Conservation (phyloP, 2,329 filamentous ascomycete species). For the Pseudogymnoascus pannorum region DNA sequence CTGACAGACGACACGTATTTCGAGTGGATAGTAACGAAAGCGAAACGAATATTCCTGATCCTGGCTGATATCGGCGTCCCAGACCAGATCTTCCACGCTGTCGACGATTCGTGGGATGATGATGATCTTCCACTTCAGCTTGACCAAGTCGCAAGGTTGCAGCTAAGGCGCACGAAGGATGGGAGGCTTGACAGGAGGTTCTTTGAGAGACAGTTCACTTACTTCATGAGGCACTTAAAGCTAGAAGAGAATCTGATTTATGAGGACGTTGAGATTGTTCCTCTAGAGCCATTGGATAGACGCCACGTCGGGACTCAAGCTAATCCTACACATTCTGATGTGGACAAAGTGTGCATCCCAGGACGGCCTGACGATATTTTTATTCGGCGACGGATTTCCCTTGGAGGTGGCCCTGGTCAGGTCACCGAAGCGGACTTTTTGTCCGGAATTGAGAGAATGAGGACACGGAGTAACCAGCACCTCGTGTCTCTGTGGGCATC, state of each 20-base stretch:
- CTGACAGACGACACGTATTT: slow-evolving; percentile 68
- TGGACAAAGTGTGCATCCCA: slow-evolving; percentile 57
- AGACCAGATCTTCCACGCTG: slow-evolving; percentile 66
- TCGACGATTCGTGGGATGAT: slow-evolving; percentile 73
- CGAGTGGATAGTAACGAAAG: slow-evolving; percentile 67
- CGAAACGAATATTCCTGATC: slow-evolving; percentile 63
- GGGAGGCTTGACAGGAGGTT: slow-evolving; percentile 61
- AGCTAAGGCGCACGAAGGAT: slow-evolving; percentile 51
- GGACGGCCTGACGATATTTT: slow-evolving; percentile 51
- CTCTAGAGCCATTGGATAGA: slow-evolving; percentile 58
- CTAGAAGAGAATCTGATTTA: slow-evolving; percentile 57
- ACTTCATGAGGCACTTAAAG: slow-evolving; percentile 57
- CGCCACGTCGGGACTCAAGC: slow-evolving; percentile 31
- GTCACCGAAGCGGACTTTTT: slow-evolving; percentile 49
- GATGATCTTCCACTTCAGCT: slow-evolving; percentile 62
- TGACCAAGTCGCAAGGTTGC: slow-evolving; percentile 57
- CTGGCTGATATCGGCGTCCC: slow-evolving; percentile 62
- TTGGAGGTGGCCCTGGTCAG: slow-evolving; percentile 40
- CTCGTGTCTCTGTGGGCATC: slow-evolving; percentile 65
- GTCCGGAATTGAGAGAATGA: slow-evolving; percentile 52
- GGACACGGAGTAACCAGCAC: slow-evolving; percentile 56
- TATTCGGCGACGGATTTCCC: slow-evolving; percentile 48
- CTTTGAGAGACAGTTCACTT: slow-evolving; percentile 62
- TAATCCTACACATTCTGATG: slow-evolving; percentile 33
- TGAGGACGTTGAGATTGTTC: slow-evolving; percentile 59